Evolutionary conservation across 2,329 filamentous ascomycete genomes (phyloP).

Genomic region (Botrytis porri): DNA sequence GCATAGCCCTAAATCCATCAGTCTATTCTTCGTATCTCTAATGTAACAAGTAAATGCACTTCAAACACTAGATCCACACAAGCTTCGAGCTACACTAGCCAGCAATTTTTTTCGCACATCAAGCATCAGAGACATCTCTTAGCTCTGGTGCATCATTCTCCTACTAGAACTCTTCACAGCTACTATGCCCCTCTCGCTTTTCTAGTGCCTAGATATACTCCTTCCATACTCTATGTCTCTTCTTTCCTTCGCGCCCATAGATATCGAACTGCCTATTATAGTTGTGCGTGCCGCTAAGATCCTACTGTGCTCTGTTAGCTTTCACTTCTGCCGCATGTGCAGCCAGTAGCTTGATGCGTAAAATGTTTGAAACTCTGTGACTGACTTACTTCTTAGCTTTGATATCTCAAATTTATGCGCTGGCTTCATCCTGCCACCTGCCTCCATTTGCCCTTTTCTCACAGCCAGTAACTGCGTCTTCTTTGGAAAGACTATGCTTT

Average conservation of each 20-base stretch:
- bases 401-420: background rate
- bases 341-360: background rate
- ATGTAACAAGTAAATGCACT: too few relatives aligned
- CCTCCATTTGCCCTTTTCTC: background rate
- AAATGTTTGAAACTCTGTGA: background rate
- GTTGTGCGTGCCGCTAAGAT: background rate
- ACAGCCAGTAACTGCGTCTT: background rate
- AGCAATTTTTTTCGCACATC: background rate
- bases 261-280: background rate
- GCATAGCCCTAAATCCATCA: background rate
- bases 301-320: background rate
- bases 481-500: background rate
- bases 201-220: background rate
- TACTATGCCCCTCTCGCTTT: background rate
- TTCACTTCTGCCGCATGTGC: background rate
- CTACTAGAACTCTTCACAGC: background rate
- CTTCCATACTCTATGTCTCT: accelerated
- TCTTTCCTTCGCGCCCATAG: accelerated
- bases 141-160: accelerated
- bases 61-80: too few relatives aligned
- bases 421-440: background rate
- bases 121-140: background rate
- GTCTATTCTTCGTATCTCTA: accelerated
- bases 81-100: too few relatives aligned
- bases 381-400: background rate